These are phyloP conservation scores for Vicia faba DNA, from an alignment of 306 rosid species.

Conservation along the genomic window DNA sequence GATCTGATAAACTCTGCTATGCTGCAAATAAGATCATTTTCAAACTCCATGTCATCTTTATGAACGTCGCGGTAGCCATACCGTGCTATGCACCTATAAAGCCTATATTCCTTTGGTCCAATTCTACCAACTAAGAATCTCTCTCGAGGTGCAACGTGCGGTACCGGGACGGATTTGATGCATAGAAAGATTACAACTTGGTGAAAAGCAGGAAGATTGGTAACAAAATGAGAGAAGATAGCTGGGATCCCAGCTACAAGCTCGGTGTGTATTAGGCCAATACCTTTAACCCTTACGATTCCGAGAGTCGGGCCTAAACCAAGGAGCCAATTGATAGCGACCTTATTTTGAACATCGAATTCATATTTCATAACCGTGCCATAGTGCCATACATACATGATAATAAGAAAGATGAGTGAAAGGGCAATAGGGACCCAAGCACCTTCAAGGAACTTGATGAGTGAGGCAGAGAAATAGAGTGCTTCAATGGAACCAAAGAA, in stretches of 20 bases:
- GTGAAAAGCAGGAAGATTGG: conserved; percentile 97
- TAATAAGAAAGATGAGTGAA: conserved; percentile 75
- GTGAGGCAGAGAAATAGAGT: conserved; percentile 96
- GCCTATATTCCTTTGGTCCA: conserved; percentile 90
- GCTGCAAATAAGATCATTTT: conserved; percentile 85
- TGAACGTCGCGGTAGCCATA: conserved; percentile 91
- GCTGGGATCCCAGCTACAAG: conserved; percentile 96
- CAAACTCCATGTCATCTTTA: conserved; percentile 85
- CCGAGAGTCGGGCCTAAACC: conserved; percentile 77
- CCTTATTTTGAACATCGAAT: conserved; percentile 92
- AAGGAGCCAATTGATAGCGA: conserved; percentile 93
- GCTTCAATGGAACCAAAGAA: conserved; percentile 95
- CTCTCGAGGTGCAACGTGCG: conserved; percentile 86
- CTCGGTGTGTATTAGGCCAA: conserved; percentile 94
- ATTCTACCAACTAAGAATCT: conserved; percentile 95
- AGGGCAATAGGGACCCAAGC: conserved; percentile 99
- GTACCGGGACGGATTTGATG: conserved; percentile 92
- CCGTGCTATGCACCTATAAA: conserved; percentile 92
- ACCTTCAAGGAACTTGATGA: conserved; percentile 93
- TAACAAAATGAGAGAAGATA: conserved; percentile 93
- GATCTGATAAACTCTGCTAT: conserved; percentile 86
- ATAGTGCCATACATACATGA: conserved; percentile 95
- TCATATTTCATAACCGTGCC: conserved; percentile 93
- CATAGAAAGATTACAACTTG: conserved; percentile 95
- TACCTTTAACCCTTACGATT: conserved; percentile 87